Base-by-base conservation (phyloP, 2,329 filamentous ascomycete genomes). In the Blastomyces gilchristii region DNA sequence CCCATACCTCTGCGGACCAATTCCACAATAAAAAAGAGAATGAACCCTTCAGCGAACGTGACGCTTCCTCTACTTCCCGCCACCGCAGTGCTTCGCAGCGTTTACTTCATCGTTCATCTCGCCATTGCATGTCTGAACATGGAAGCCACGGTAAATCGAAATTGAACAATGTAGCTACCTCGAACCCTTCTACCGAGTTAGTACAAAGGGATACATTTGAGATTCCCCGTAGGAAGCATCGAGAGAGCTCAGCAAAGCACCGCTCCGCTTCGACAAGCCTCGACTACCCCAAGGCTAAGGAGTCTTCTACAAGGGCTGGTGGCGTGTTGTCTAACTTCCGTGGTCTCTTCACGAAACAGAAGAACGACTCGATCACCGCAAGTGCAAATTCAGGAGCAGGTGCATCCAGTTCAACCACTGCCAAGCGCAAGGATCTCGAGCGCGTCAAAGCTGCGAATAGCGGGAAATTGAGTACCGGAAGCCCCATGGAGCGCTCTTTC, bases 291-390 rank as follows among this genome's bases (percentile, higher is more conserved):
- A 62, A 63, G 60, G 43, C 14, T 41, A 49, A 67, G 62, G 39
- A 28, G 16, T 25, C 64, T 28, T 34, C 65, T 3, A 39, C 60
- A 16, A 61, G 62, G 3, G 62, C 63, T 45, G 62, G 65, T 50
- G 62, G 65, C 2, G 65, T 68, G 4, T 58, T 68, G 34, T 66
- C 64, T 2, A 68, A 68, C 60, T 67, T 68, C 56, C 65, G 65
- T 16, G 66, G 66, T 2, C 61, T 68, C 31, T 68, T 68, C 54
- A 62, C 58, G 6, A 68, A 68, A 34, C 61, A 65, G 45, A 68
- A 67, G 47, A 28, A 34, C 9, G 65, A 65, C 14, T 22, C 54
- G 1, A 14, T 53, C 2, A 63, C 64, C n/a, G 61, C 37, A 58
- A 53, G 43, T 12, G 16, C 28, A 56, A 22, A n/a, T 41, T 25